A percentile compares a stretch with the other conserved stretches of the same genome.
phyloP scores from a whole-genome alignment of 306 rosid genomes.

The Lathyrus aphaca region DNA sequence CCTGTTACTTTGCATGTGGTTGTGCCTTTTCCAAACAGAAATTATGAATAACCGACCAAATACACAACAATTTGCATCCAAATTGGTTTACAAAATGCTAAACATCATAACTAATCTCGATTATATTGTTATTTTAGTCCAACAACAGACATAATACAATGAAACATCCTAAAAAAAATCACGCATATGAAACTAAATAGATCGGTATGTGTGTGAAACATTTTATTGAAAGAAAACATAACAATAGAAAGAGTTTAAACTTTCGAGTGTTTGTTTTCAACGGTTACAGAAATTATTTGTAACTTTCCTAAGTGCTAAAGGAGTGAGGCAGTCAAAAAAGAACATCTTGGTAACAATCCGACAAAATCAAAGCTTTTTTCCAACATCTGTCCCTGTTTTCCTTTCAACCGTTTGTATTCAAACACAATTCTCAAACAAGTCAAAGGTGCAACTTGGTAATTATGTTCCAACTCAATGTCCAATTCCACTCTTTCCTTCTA shows the following conservation, averaged over 20 bases:
- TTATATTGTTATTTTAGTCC: neutral
- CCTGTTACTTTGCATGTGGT: slow-evolving; percentile 37
- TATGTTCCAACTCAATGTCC: slow-evolving; percentile 44
- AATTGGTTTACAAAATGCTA: slow-evolving; percentile 30
- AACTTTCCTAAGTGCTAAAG: slow-evolving; percentile 45
- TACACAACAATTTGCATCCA: slow-evolving; percentile 27
- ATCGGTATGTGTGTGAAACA: slow-evolving; percentile 7
- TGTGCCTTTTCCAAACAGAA: slow-evolving; percentile 39
- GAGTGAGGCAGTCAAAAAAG: slow-evolving; percentile 68
- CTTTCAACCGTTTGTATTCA: slow-evolving; percentile 68
- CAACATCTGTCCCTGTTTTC: slow-evolving; percentile 77
- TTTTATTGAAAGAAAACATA: neutral
- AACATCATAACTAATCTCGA: slow-evolving; percentile 37
- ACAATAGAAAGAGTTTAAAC: slow-evolving; percentile 38
- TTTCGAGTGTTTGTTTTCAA: slow-evolving; percentile 49
- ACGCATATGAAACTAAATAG: neutral
- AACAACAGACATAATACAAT: slow-evolving; percentile 25
- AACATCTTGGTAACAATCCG: slow-evolving; percentile 68
- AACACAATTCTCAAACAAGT: slow-evolving; percentile 54
- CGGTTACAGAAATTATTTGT: slow-evolving; percentile 55
- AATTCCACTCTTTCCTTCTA: slow-evolving; percentile 45
- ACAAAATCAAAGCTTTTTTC: slow-evolving; percentile 76
- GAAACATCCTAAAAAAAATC: slow-evolving; percentile 22
- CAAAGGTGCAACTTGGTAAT: slow-evolving; percentile 70
- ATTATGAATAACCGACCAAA: slow-evolving; percentile 31